Percentiles rank a stretch among this genome's conserved stretches.
Conservation (phyloP, 2,329 filamentous ascomycete genomes). For the Penicillium sp. region DNA sequence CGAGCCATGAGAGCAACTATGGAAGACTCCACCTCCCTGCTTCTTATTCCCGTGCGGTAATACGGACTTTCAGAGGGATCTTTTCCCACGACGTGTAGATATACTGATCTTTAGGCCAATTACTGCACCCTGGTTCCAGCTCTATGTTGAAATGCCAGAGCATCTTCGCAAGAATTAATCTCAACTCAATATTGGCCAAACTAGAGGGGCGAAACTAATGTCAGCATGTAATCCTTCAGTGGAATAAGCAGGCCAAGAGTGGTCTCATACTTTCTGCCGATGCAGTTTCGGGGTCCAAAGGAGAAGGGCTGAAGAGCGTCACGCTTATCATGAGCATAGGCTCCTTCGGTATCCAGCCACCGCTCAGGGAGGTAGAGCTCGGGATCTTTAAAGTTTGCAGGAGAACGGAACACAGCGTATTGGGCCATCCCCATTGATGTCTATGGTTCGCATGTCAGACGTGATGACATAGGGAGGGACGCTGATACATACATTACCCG, state of each 20-base stretch:
- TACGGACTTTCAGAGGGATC: conserved; percentile 2
- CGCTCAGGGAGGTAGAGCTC: conserved; percentile 4
- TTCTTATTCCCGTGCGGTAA: background rate
- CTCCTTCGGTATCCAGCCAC: conserved; percentile 2
- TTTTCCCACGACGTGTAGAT: conserved; percentile 7
- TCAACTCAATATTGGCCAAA: conserved; percentile 6
- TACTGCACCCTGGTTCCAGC: background rate
- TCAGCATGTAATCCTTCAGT: background rate
- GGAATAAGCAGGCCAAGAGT: background rate
- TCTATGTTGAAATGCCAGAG: conserved; percentile 3
- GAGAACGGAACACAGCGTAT: conserved; percentile 2
- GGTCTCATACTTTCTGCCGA: background rate
- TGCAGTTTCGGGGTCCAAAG: conserved; percentile 6
- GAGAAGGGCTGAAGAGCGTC: conserved; percentile 4
- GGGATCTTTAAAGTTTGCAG: conserved; percentile 6
- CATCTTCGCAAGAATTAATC: conserved; percentile 6
- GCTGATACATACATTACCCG: background rate
- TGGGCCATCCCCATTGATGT: conserved; percentile 8
- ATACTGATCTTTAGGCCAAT: conserved; percentile 4
- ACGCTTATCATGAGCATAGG: background rate
- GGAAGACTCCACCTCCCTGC: background rate
- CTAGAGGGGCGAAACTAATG: background rate
- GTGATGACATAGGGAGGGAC: background rate
- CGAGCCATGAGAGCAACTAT: background rate
- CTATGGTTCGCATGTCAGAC: background rate